Conservation (phyloP, 495 filamentous ascomycete genomes). For the Tuber borchii region DNA sequence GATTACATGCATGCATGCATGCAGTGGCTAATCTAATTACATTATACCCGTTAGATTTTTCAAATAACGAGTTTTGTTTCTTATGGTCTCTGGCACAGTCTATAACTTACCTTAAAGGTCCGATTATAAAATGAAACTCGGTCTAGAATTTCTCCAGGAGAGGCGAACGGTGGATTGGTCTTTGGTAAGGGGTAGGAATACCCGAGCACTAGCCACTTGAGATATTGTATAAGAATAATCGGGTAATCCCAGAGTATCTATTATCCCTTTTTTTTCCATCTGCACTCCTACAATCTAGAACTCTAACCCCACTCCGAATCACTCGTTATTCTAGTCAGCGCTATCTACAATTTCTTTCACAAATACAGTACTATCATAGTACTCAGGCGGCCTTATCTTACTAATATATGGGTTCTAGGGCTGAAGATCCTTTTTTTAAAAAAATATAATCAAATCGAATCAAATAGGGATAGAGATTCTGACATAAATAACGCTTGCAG, state of each 20-base stretch:
- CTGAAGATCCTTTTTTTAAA: too few species aligned
- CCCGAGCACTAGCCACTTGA: not conserved
- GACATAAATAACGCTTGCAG: not conserved
- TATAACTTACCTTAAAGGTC: not conserved
- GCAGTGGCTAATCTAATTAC: not conserved
- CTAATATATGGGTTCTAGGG: not conserved
- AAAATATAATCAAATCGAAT: too few species aligned
- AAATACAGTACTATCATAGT: too few species aligned
- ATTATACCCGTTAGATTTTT: not conserved
- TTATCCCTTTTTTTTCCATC: not conserved
- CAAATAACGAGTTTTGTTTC: not conserved
- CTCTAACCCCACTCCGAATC: not conserved
- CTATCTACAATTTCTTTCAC: not conserved
- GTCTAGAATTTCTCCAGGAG: not conserved
- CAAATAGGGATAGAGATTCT: not conserved
- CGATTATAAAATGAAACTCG: not conserved
- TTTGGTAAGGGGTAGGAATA: not conserved
- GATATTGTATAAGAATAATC: too few species aligned
- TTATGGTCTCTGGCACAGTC: not conserved
- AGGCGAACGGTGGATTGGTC: not conserved
- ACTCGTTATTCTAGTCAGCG: not conserved
- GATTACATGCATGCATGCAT: not conserved
- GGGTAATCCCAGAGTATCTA: not conserved
- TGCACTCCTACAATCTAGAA: not conserved
- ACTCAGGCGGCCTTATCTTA: not conserved